Base-by-base conservation (phyloP, 495 filamentous ascomycete genomes). In the Daldinia vernicosa region DNA sequence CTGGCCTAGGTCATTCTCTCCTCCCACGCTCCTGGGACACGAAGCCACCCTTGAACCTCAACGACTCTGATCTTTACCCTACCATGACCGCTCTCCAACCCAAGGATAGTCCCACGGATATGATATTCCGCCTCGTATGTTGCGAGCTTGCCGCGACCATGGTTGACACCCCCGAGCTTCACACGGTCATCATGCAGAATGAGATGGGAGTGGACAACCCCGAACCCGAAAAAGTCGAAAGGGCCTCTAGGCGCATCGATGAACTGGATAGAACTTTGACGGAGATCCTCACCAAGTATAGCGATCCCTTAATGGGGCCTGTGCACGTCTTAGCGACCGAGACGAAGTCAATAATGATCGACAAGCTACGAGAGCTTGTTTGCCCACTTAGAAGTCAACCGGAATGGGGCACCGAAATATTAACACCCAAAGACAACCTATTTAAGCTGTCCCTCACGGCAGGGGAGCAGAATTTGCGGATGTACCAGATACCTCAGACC, bases 41-140 rank as follows among this genome's bases (percentile, higher is more conserved):
- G 6, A 83, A 86, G 53, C 54, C 67, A 50, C 86, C 88, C 22
- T 75, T 78, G 35, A 89, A 89, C 60, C 67, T 86, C 12, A 85
- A 88, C 61, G 88, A 90, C 74, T 83, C 82, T 12, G 87, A 89
- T 54, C 82, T 89, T 22, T 81, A 83, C 54, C 87, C 86, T 4
- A 79, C 79, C n/a, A 88, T 89, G 77, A 86, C 82, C 7, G 74
- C 80, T 0, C 79, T 87, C 8, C 79, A 79, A 47, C 84, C 87
- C 28, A 83, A 84, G 12, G 79, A 84, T 4, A 88, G 89, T 4
- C 80, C 88, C 0, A 90, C 89, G 4, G 89, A 92, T 57, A 91
- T 91, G 89, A 85, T 89, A 26, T 90, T 90, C 70, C 87, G 85
- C 68, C 77, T 89, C n/a, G 76, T 90, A 24, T 82, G 83, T 43